Evolutionary conservation across 176 grass and related monocot species (phyloP).

Genomic region (Triticum urartu): DNA sequence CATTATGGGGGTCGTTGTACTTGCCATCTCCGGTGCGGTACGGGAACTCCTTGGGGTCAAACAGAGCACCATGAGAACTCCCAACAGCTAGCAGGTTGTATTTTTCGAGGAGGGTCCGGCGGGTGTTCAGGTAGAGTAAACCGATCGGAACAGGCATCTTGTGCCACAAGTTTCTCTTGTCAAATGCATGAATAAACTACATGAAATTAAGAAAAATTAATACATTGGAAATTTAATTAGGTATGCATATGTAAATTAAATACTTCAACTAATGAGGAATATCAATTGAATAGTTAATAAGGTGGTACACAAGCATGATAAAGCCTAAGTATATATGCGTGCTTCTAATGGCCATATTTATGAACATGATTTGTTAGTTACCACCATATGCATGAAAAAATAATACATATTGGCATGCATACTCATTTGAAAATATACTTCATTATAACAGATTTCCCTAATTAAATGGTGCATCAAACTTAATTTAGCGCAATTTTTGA

Average conservation of each 20-base stretch:
- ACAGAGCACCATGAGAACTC: background rate
- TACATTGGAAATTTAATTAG: slow-evolving; percentile 28
- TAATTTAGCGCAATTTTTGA: background rate
- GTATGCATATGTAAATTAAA: slow-evolving; percentile 25
- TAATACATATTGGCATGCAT: slow-evolving; percentile 8
- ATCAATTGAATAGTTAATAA: slow-evolving; percentile 24
- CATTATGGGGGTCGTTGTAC: slow-evolving; percentile 53
- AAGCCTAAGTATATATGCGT: slow-evolving; percentile 9
- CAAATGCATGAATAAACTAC: slow-evolving; percentile 54
- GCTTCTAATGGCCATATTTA: slow-evolving; percentile 25
- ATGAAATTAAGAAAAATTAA: slow-evolving; percentile 20
- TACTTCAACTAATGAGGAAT: slow-evolving; percentile 14
- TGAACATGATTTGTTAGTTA: slow-evolving; percentile 20
- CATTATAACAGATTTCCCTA: background rate
- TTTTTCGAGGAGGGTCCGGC: slow-evolving; percentile 46
- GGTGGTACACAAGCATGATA: slow-evolving; percentile 12
- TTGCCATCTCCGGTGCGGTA: slow-evolving; percentile 48
- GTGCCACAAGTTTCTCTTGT: slow-evolving; percentile 56
- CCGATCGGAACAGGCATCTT: slow-evolving; percentile 52
- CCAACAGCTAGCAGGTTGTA: slow-evolving; percentile 51
- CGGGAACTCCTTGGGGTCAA: slow-evolving; percentile 37
- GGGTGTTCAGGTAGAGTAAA: slow-evolving; percentile 42
- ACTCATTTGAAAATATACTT: slow-evolving; percentile 24
- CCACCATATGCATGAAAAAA: background rate
- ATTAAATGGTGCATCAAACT: background rate